phyloP scores from a whole-genome alignment of 768 basidiomycete genomes.

The Agrocybe pediades region DNA sequence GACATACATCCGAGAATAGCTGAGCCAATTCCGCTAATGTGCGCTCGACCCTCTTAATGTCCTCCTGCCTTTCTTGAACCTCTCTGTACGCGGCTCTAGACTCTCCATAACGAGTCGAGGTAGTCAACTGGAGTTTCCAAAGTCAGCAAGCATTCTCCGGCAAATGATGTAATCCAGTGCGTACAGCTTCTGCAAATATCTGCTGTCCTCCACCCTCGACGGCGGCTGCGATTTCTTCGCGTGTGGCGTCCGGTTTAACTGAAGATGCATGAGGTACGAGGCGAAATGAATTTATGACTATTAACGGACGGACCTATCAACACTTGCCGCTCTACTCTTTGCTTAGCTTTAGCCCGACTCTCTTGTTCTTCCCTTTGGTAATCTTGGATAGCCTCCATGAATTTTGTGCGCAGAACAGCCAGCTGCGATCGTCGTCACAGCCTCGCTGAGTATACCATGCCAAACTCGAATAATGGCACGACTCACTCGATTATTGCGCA shows the following conservation, averaged over 20 bases:
- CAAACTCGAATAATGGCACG: neutral
- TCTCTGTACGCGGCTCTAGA: conserved; percentile 82
- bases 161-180: conserved; percentile 13
- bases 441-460: neutral
- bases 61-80: conserved; percentile 86
- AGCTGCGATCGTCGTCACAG: conserved; percentile 37
- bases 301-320: conserved; percentile 59
- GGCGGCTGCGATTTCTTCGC: conserved; percentile 75
- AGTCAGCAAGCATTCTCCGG: neutral
- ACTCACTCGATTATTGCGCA: conserved; percentile 42
- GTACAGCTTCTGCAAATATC: conserved; percentile 78
- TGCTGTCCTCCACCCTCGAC: conserved; percentile 66
- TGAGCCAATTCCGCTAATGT: conserved; percentile 89
- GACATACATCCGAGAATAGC: conserved; percentile 77
- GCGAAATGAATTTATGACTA: neutral
- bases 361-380: conserved; percentile 80
- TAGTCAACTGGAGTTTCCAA: conserved; percentile 55
- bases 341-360: conserved; percentile 61
- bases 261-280: neutral
- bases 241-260: conserved; percentile 89
- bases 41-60: conserved; percentile 81
- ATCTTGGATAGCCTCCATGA: conserved; percentile 74
- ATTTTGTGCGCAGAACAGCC: conserved; percentile 63
- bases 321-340: conserved; percentile 74
- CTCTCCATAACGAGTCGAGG: conserved; percentile 81